These are phyloP conservation scores for Berberis thunbergii DNA, from an alignment of 164 flowering plant genomes.

Conservation along the genomic window DNA sequence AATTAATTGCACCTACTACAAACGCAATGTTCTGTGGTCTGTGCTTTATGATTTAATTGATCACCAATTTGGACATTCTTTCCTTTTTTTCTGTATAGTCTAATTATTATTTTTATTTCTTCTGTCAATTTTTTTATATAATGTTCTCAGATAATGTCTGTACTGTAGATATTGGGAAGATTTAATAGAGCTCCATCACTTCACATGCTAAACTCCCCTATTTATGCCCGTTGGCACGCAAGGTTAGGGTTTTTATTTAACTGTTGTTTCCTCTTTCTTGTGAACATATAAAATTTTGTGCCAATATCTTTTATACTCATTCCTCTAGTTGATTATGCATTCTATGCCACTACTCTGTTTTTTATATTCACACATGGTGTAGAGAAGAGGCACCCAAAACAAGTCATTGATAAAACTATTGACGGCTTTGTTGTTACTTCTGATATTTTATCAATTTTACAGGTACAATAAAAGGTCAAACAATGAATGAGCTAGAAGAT, in stretches of 20 bases:
- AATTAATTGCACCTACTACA: background rate
- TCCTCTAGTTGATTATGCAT: background rate
- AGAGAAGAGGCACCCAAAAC: background rate
- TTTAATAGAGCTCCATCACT: conserved; percentile 95
- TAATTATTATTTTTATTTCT: no score
- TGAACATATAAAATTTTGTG: background rate
- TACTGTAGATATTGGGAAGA: conserved; percentile 59
- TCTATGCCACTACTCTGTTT: background rate
- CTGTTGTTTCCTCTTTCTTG: background rate
- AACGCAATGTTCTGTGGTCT: no score
- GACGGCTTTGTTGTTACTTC: background rate
- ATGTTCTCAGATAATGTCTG: background rate
- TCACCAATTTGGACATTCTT: no score
- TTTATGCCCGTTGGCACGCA: conserved; percentile 99
- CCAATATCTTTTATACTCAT: background rate
- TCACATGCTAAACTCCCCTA: conserved; percentile 70
- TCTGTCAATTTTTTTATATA: background rate
- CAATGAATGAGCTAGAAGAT: conserved; percentile 77
- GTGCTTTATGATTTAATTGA: no score
- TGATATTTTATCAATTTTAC: background rate
- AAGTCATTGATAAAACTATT: background rate
- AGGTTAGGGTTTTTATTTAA: conserved; percentile 35
- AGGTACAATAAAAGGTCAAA: conserved; percentile 93
- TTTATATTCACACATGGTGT: background rate
- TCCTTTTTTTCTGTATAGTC: no score